Percentiles rank a stretch among this genome's conserved stretches.
Evolutionary conservation across 2,329 filamentous ascomycete species (phyloP).

Genomic region (Trichophyton rubrum): DNA sequence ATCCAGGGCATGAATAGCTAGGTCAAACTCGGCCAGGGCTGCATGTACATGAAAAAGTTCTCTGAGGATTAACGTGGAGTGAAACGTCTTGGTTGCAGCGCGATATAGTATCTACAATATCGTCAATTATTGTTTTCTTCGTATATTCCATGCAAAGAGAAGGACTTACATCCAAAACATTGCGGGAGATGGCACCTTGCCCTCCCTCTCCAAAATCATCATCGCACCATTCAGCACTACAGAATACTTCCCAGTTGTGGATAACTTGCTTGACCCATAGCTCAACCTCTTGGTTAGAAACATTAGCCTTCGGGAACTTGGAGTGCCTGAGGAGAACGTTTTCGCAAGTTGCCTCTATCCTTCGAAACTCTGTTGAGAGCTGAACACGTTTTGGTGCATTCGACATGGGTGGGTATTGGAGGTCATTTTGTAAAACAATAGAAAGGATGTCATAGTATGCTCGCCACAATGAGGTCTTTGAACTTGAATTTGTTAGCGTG

Average conservation of each 20-base stretch:
- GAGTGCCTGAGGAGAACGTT: constrained; percentile 64
- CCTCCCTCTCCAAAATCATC: constrained; percentile 71
- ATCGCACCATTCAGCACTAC: constrained; percentile 67
- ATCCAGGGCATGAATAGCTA: constrained; percentile 81
- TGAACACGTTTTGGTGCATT: constrained; percentile 42
- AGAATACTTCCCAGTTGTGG: constrained; percentile 72
- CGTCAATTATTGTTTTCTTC: no score
- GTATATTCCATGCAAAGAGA: not conserved
- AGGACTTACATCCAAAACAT: constrained; percentile 53
- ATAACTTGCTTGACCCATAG: constrained; percentile 67
- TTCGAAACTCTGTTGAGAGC: constrained; percentile 64
- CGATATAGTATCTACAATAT: constrained; percentile 61
- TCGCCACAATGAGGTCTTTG: constrained; percentile 54
- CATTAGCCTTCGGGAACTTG: constrained; percentile 70
- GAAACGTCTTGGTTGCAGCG: constrained; percentile 84
- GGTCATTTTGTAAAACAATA: constrained; percentile 50
- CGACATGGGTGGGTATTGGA: constrained; percentile 25
- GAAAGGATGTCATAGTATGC: constrained; percentile 75
- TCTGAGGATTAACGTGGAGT: constrained; percentile 78
- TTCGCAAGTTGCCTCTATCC: constrained; percentile 69
- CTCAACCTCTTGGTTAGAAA: constrained; percentile 68
- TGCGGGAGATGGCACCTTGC: constrained; percentile 59
- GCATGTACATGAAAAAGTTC: constrained; percentile 81
- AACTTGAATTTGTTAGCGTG: constrained; percentile 15
- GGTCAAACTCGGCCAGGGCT: constrained; percentile 76